Evolutionary conservation across 2,329 filamentous ascomycete species (phyloP), one percentile per base, ranked within the genome.

Genomic region (Penicillium fuscoglaucum): DNA sequence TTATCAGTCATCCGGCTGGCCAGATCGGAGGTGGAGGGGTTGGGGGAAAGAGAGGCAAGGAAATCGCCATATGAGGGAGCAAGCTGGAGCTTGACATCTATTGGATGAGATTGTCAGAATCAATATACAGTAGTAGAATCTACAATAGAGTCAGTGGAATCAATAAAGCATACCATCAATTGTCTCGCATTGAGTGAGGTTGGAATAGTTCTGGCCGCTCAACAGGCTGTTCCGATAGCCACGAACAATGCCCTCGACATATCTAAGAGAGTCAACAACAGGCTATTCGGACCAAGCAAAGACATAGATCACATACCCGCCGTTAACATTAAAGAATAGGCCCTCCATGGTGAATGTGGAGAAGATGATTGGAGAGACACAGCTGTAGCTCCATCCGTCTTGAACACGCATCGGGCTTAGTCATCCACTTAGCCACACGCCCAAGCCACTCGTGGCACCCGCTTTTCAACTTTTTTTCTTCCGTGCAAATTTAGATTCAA

Each of bases 11-110:
- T 95, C 82, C 95, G 97, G 69, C 90, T 87, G 60, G 95, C 95
- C 68, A 99, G 90, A 66, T 90, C 88, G 64, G 95, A 98, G 40
- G 95, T 99, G 46, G 95, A 98, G 58, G 95, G 93, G 78, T 98
- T 98, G 33, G 95, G 95, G 58, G 95, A 93, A 52, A 99, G 88
- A 63, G 91, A 87, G 66, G 91, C 88, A 66, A 99, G 91, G 79
- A 96, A 96, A 79, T 99, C 95, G 78, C 96, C 95, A 72, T 99
- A 99, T 52, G 95, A 89, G 63, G 95, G 95, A 56, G 91, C 92
- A 43, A 99, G 91, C 79, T 99, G 95, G 58, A 98, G 88, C 82
- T 98, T 99, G 66, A 99, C 87, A 82, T 99, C 95, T 98, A 68
- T 52, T 43, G 45, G 41, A 13, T 28, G 24, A 17, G 51, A 26